Evolutionary conservation across 176 grass and related monocot genomes (phyloP).

Genomic region (Oryza brachyantha): DNA sequence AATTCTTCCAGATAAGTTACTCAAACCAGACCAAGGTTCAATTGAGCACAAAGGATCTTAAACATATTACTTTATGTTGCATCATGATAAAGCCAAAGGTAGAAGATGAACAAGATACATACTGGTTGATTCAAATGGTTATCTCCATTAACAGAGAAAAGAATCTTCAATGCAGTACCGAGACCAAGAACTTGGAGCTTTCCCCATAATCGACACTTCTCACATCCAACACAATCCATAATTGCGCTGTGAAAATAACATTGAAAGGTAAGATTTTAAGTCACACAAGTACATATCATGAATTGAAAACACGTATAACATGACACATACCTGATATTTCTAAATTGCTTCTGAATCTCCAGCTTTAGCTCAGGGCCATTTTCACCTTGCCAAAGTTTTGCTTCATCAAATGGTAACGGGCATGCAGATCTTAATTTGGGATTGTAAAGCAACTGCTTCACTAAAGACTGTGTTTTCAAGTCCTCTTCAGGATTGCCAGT

Average conservation of each 20-base stretch:
- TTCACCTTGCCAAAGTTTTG: conserved; percentile 88
- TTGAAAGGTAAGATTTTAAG: neutral
- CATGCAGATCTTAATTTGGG: conserved; percentile 73
- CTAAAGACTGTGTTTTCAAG: conserved; percentile 78
- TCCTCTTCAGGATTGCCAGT: conserved; percentile 81
- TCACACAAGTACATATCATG: neutral
- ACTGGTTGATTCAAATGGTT: conserved; percentile 64
- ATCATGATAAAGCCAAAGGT: neutral
- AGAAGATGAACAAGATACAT: conserved; percentile 24
- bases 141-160: conserved; percentile 65
- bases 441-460: conserved; percentile 73
- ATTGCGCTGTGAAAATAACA: conserved; percentile 56
- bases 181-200: conserved; percentile 98
- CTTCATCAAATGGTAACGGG: conserved; percentile 79
- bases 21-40: neutral
- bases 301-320: neutral
- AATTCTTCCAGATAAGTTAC: neutral
- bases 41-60: neutral
- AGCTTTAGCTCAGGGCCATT: conserved; percentile 83
- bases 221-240: conserved; percentile 93
- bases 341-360: conserved; percentile 88
- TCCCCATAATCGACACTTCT: conserved; percentile 97
- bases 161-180: conserved; percentile 95
- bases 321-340: conserved; percentile 77
- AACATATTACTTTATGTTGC: neutral